Evolutionary conservation across 31 red algal species (phyloP).

Genomic region (Asparagopsis taxiformis): DNA sequence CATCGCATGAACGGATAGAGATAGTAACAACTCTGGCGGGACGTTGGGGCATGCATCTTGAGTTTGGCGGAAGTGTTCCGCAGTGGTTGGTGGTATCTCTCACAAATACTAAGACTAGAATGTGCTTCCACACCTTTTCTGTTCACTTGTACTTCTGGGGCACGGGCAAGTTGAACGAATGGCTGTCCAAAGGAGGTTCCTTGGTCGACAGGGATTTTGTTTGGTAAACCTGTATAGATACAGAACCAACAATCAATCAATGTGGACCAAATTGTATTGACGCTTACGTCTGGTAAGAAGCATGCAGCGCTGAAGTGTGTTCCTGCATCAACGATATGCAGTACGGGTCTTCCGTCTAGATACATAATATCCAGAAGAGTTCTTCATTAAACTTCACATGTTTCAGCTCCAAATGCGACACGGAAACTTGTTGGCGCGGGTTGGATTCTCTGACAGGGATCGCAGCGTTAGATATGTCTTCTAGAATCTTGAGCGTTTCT

Average conservation of each 20-base stretch:
- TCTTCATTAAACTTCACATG: no score
- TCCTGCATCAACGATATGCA: conserved; percentile 3
- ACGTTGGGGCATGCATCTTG: not conserved
- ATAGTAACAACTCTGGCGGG: not conserved
- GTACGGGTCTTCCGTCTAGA: not conserved
- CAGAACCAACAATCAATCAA: not conserved
- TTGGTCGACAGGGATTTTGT: not conserved
- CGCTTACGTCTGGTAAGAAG: not conserved
- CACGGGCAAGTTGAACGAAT: not conserved
- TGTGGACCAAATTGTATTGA: not conserved
- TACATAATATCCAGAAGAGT: conserved; percentile 4
- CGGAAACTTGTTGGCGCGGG: no score
- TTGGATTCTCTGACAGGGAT: no score
- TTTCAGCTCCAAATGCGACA: no score
- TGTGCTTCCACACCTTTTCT: not conserved
- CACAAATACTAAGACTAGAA: not conserved
- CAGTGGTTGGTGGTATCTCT: not conserved
- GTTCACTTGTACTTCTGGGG: not conserved
- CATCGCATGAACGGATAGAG: not conserved
- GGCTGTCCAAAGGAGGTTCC: not conserved
- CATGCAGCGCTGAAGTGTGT: not conserved
- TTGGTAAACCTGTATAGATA: not conserved
- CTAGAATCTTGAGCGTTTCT: no score
- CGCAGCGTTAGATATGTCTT: no score
- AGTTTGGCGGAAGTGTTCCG: not conserved